Conservation (phyloP, 768 basidiomycete species). For the Tricholoma sp. region DNA sequence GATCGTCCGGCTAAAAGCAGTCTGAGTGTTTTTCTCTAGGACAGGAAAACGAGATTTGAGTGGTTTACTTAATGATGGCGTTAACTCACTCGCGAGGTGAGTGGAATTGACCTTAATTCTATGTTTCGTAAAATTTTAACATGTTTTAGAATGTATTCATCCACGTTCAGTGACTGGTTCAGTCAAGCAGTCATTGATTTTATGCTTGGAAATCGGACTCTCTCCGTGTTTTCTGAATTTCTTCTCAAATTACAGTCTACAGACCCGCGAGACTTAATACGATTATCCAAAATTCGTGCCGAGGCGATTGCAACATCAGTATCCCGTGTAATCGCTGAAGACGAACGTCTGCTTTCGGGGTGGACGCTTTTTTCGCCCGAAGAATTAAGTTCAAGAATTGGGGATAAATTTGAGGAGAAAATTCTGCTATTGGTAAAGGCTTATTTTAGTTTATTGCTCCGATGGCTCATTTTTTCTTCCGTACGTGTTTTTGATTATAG, state of each 20-base stretch:
- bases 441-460: not conserved
- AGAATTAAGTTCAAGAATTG: conserved; percentile 62
- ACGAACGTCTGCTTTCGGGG: conserved; percentile 72
- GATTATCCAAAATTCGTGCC: conserved; percentile 82
- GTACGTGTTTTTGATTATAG: conserved; percentile 10
- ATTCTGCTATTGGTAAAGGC: conserved; percentile 75
- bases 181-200: conserved; percentile 94
- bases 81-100: conserved; percentile 85
- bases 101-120: conserved; percentile 2
- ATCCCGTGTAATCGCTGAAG: conserved; percentile 67
- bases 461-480: not conserved
- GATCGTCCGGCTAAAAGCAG: not conserved
- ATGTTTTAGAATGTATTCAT: conserved; percentile 67
- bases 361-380: conserved; percentile 93
- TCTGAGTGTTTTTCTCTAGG: conserved; percentile 31
- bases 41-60: conserved; percentile 94
- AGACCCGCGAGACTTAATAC: conserved; percentile 87
- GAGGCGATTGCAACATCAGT: conserved; percentile 92
- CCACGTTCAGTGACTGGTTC: conserved; percentile 95
- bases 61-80: conserved; percentile 92
- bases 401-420: conserved; percentile 92
- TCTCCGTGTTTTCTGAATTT: conserved; percentile 92
- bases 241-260: conserved; percentile 80
- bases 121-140: not conserved
- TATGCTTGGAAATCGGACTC: conserved; percentile 81